These are phyloP conservation scores for Amylocarpus encephaloides DNA, from an alignment of 2,329 filamentous ascomycete genomes.

Conservation along the genomic window DNA sequence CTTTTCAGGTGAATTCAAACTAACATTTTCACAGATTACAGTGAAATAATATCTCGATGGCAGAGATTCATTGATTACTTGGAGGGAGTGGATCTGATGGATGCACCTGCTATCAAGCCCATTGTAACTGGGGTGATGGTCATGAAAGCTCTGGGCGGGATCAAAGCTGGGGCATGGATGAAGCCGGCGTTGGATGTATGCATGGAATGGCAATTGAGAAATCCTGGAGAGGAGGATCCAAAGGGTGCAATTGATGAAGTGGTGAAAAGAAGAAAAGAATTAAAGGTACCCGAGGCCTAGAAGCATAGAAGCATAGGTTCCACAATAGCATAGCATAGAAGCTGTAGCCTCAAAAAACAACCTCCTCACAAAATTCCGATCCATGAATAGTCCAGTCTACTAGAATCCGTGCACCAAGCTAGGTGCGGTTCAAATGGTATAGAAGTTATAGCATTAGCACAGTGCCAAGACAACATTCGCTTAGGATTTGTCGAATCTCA, in stretches of 20 bases:
- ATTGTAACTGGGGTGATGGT: conserved; percentile 72
- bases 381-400: too few relatives aligned
- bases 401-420: too few relatives aligned
- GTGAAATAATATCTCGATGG: conserved; percentile 44
- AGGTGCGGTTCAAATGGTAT: too few relatives aligned
- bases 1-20: background rate
- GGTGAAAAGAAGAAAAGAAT: conserved; percentile 28
- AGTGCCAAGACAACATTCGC: too few relatives aligned
- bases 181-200: conserved; percentile 70
- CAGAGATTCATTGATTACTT: conserved; percentile 51
- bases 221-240: conserved; percentile 60
- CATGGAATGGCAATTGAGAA: conserved; percentile 80
- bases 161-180: conserved; percentile 81
- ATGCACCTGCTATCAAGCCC: conserved; percentile 52
- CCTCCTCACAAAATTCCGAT: background rate
- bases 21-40: conserved; percentile 16
- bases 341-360: background rate
- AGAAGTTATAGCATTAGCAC: too few relatives aligned
- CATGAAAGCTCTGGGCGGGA: conserved; percentile 54
- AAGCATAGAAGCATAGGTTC: background rate
- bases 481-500: too few relatives aligned
- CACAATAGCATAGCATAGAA: too few relatives aligned
- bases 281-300: conserved; percentile 25
- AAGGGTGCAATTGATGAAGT: conserved; percentile 56
- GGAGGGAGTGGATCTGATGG: conserved; percentile 47